phyloP scores from a whole-genome alignment of 1,284 basidiomycete species.

The Vanrija pseudolonga region DNA sequence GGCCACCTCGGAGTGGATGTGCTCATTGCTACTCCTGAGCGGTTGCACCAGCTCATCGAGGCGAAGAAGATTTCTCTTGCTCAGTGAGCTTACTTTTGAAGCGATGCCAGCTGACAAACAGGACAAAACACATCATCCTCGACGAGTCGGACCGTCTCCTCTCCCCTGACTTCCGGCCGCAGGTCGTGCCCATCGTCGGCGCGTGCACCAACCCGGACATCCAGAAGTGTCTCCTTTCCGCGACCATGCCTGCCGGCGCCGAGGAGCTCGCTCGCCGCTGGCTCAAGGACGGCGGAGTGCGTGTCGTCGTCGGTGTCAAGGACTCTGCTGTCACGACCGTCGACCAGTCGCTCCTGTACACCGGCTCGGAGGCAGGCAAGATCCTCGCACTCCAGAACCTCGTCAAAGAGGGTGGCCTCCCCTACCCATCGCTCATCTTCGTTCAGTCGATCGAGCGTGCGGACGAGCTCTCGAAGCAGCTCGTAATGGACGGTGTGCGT shows the following conservation, averaged over 20 bases:
- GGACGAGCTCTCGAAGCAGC: slow-evolving; percentile 80
- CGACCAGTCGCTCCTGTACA: slow-evolving; percentile 81
- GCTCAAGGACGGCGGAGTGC: slow-evolving; percentile 69
- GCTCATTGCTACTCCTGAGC: slow-evolving; percentile 48
- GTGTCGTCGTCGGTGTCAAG: slow-evolving; percentile 93
- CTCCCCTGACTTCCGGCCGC: slow-evolving; percentile 80
- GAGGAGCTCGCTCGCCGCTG: slow-evolving; percentile 84
- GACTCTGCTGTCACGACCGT: slow-evolving; percentile 76
- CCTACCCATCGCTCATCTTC: slow-evolving; percentile 89
- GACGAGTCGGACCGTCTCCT: slow-evolving; percentile 91
- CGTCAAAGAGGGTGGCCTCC: slow-evolving; percentile 70
- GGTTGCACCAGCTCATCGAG: slow-evolving; percentile 59
- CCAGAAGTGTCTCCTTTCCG: slow-evolving; percentile 89
- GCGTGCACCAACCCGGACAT: slow-evolving; percentile 69
- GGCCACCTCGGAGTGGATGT: slow-evolving; percentile 40
- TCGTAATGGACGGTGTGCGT: slow-evolving; percentile 77
- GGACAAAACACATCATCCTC: slow-evolving; percentile 75
- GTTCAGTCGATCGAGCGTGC: slow-evolving; percentile 90
- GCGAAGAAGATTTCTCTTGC: slow-evolving; percentile 63
- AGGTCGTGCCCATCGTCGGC: slow-evolving; percentile 82
- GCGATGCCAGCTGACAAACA: slow-evolving; percentile 39
- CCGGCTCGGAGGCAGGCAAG: slow-evolving; percentile 89
- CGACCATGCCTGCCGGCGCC: slow-evolving; percentile 82
- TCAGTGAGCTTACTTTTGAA: slow-evolving; percentile 59
- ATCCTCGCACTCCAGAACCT: slow-evolving; percentile 76